phyloP scores from a whole-genome alignment of 108 stramenopile genomes.

The Craspedostauros australis region DNA sequence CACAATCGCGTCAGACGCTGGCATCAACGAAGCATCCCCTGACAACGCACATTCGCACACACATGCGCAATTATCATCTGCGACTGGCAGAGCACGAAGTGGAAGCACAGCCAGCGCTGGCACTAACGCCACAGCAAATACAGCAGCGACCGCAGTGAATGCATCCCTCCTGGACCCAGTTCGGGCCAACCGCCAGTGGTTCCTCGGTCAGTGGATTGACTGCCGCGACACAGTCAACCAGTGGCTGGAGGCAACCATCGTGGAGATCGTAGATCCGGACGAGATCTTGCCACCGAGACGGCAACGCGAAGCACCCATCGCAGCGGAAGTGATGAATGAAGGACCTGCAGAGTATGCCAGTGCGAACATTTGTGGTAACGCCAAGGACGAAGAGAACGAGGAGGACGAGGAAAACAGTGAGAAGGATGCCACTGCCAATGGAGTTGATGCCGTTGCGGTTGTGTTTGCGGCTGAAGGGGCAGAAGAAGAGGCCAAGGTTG shows the following conservation, averaged over 20 bases:
- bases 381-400: too few species aligned
- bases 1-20: background rate
- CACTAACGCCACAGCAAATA: background rate
- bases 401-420: too few species aligned
- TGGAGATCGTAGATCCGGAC: slow-evolving; percentile 70
- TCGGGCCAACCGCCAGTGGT: slow-evolving; percentile 76
- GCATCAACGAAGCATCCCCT: background rate
- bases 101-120: slow-evolving; percentile 4
- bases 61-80: background rate
- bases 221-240: slow-evolving; percentile 94
- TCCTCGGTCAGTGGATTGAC: slow-evolving; percentile 94
- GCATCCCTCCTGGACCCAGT: slow-evolving; percentile 37
- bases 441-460: background rate
- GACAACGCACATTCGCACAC: background rate
- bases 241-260: slow-evolving; percentile 95
- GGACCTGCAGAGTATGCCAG: too few species aligned
- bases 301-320: too few species aligned
- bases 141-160: background rate
- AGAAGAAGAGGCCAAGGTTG: too few species aligned
- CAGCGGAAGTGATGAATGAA: too few species aligned
- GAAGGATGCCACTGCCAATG: background rate
- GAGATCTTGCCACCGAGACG: slow-evolving; percentile 49
- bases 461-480: too few species aligned
- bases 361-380: too few species aligned
- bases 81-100: slow-evolving; percentile 8